Evolutionary conservation across 495 filamentous ascomycete species (phyloP).

Genomic region (Astrocystis sublimbata): DNA sequence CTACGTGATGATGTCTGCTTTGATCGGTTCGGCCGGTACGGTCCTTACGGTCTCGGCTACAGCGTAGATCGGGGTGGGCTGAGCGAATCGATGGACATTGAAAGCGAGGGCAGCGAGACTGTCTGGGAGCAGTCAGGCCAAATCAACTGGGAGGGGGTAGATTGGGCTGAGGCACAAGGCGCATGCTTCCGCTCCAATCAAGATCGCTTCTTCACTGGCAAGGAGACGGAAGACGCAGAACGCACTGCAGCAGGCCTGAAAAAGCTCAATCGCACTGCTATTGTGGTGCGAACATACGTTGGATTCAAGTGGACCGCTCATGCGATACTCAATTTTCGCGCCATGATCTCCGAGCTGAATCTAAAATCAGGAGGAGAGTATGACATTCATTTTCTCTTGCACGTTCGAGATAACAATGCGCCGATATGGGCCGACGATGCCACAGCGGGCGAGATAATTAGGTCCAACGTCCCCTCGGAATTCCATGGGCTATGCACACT

Average conservation of each 20-base stretch:
- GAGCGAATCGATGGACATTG: constrained; percentile 74
- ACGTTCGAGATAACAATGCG: constrained; percentile 66
- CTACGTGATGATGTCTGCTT: constrained; percentile 87
- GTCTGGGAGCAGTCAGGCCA: constrained; percentile 71
- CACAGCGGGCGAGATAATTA: constrained; percentile 59
- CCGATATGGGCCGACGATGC: constrained; percentile 63
- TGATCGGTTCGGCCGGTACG: constrained; percentile 86
- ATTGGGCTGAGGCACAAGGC: constrained; percentile 76
- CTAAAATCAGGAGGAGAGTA: constrained; percentile 78
- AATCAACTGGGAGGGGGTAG: constrained; percentile 71
- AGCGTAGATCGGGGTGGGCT: constrained; percentile 70
- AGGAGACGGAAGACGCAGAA: constrained; percentile 32
- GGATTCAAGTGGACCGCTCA: constrained; percentile 68
- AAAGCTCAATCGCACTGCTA: constrained; percentile 61
- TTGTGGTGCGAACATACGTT: constrained; percentile 72
- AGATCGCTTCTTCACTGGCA: constrained; percentile 55
- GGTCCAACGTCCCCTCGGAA: constrained; percentile 76
- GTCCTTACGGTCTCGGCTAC: constrained; percentile 90
- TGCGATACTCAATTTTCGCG: constrained; percentile 69
- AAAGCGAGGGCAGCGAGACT: constrained; percentile 65
- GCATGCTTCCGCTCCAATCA: constrained; percentile 68
- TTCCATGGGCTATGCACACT: constrained; percentile 84
- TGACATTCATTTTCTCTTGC: constrained; percentile 75
- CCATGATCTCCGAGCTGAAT: constrained; percentile 75
- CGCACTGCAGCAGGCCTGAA: constrained; percentile 24